Conservation (phyloP, 108 stramenopile species). For the Mediolabrus comicus region DNA sequence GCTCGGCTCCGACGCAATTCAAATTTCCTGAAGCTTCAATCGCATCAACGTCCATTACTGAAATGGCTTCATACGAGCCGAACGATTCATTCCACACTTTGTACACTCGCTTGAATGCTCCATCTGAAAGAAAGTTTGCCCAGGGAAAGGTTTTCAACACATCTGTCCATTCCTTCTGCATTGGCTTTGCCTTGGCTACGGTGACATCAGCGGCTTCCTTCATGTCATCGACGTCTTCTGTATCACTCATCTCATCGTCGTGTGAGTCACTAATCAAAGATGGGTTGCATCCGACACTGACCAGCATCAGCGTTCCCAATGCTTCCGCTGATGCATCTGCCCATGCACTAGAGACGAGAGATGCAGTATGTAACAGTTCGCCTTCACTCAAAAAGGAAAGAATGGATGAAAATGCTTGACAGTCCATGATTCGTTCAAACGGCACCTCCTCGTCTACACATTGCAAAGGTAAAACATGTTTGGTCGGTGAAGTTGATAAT, state of each 20-base stretch:
- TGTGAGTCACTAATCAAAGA: slow-evolving; percentile 17
- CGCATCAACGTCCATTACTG: slow-evolving; percentile 83
- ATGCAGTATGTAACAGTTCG: slow-evolving; percentile 57
- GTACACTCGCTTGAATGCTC: slow-evolving; percentile 91
- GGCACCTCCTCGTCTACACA: not conserved
- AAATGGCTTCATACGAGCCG: slow-evolving; percentile 71
- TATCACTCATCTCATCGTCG: slow-evolving; percentile 39
- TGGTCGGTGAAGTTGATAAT: slow-evolving; percentile 24
- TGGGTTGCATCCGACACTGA: slow-evolving; percentile 70
- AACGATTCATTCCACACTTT: slow-evolving; percentile 67
- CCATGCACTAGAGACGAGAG: slow-evolving; percentile 74
- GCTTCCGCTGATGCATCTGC: slow-evolving; percentile 73
- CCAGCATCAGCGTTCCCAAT: slow-evolving; percentile 66
- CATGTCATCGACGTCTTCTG: slow-evolving; percentile 25
- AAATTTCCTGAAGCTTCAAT: slow-evolving; percentile 64
- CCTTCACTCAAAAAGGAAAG: slow-evolving; percentile 66
- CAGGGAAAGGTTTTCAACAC: slow-evolving; percentile 64
- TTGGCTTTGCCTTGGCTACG: slow-evolving; percentile 30
- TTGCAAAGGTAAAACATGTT: not conserved
- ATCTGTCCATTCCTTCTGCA: slow-evolving; percentile 63
- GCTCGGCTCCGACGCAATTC: slow-evolving; percentile 81
- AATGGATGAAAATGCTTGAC: slow-evolving; percentile 29
- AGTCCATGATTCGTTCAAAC: slow-evolving; percentile 5
- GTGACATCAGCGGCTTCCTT: not conserved
- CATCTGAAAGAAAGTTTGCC: slow-evolving; percentile 86